Conservation (phyloP, 371 early-diverging fungal genomes). For the Smittium mucronatum region DNA sequence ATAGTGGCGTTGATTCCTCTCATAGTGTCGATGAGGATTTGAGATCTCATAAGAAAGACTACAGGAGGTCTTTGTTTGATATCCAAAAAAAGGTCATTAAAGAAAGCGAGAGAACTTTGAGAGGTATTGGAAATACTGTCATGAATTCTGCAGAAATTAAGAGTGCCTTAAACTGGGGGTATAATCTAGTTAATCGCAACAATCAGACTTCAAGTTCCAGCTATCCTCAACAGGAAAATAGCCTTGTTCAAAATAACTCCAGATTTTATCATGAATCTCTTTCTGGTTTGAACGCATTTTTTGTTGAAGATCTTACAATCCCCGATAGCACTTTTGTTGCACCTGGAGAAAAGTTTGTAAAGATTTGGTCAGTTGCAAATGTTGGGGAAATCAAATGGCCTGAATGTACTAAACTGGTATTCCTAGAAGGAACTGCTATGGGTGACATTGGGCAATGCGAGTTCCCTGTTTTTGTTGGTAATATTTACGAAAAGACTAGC, state of each 20-base stretch:
- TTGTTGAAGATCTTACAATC: conserved; percentile 53
- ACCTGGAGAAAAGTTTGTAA: conserved; percentile 38
- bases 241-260: not conserved
- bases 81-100: not conserved
- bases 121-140: not conserved
- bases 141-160: not conserved
- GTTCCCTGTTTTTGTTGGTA: conserved; percentile 36
- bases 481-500: conserved; percentile 38
- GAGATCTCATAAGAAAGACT: not conserved
- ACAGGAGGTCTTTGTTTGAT: not conserved
- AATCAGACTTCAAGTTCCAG: not conserved
- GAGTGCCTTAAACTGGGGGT: not conserved
- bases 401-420: conserved; percentile 38
- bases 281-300: conserved; percentile 17
- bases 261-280: conserved; percentile 1
- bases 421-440: conserved; percentile 39
- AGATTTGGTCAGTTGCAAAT: conserved; percentile 60
- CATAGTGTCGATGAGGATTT: not conserved
- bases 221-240: not conserved
- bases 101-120: not conserved
- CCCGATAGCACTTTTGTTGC: conserved; percentile 46
- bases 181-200: not conserved
- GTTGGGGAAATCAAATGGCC: conserved; percentile 51
- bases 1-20: not conserved
- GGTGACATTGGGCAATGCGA: conserved; percentile 24